Base-by-base conservation (phyloP, 164 flowering plant genomes). In the Paratinospora sagittata region DNA sequence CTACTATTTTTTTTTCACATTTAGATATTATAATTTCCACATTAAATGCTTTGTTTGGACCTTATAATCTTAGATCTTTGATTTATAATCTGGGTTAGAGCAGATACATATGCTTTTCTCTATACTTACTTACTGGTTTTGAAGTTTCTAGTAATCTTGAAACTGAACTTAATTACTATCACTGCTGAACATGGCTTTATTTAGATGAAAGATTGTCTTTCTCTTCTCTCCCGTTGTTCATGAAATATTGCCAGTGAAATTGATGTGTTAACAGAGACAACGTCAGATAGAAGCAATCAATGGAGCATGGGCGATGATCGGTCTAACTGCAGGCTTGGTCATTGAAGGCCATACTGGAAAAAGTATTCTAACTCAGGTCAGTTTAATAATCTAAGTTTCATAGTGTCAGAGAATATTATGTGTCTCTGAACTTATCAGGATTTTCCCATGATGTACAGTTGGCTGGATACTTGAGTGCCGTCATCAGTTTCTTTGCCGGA, bases 241-340 rank as follows among this genome's bases (percentile, higher is more conserved):
- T 55, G 61, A 19, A 52, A 52, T 52, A 21, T 52, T 52, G 58
- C n/a, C 19, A 11, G 43, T 39, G 43, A 52, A 4, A 55, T 19
- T 55, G 24, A 5, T 55, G 19, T 19, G 61, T 47, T 26, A 68
- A 58, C 78, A 92, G 97, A 87, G 85, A 70, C 81, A 75, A 74
- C 96, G 89, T 1, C 82, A 69, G 76, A 87, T 89, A 62, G 98
- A 95, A 82, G 97, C 98, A n/a, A 86, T 92, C 21, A 95, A 95
- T 78, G 98, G 98, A 61, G 92, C 96, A 58, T 92, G 93, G 95
- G 98, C 98, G 39, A 90, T 92, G 89, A 83, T 95, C 66, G 97
- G 98, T 73, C 91, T 95, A 14, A 89, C 97, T 6, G 90, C 85
- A 72, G 96, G 90, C 43, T 81, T 95, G 69, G 87, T 95, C 26